Evolutionary conservation across 2,329 filamentous ascomycete genomes (phyloP).

Genomic region (Cladophialophora carrionii): DNA sequence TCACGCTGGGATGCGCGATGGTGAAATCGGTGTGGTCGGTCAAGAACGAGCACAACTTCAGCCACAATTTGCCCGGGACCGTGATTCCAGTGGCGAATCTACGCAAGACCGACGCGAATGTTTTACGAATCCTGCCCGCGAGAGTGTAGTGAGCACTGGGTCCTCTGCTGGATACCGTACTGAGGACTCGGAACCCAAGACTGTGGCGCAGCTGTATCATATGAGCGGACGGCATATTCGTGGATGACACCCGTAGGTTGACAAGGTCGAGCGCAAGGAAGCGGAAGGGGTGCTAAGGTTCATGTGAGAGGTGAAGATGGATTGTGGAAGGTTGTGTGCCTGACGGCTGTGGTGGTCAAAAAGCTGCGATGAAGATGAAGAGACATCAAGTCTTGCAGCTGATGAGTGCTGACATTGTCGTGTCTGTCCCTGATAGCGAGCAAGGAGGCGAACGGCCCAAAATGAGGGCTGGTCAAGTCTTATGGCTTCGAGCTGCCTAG

Average conservation of each 20-base stretch:
- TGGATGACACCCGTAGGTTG: conserved; percentile 11
- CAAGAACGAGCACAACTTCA: not conserved
- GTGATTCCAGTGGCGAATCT: not conserved
- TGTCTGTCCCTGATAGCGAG: not conserved
- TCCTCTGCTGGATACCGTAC: conserved; percentile 27
- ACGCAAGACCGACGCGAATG: not conserved
- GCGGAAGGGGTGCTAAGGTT: too few species aligned
- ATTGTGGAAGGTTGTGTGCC: too few species aligned
- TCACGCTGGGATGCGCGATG: not conserved
- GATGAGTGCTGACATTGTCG: not conserved
- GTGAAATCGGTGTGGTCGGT: not conserved
- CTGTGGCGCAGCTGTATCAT: conserved; percentile 33
- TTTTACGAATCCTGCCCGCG: conserved; percentile 8
- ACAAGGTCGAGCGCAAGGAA: not conserved
- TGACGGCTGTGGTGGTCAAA: not conserved
- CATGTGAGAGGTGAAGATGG: not conserved
- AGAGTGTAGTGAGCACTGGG: conserved; percentile 28
- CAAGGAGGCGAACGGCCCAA: not conserved
- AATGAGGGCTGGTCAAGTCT: not conserved
- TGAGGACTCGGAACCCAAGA: conserved; percentile 31
- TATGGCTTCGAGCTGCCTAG: not conserved
- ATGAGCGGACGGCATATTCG: conserved; percentile 27
- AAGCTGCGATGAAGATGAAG: not conserved
- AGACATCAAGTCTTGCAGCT: not conserved
- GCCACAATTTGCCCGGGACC: not conserved